Percentiles rank a stretch among this genome's conserved stretches.
These are phyloP conservation scores for Aspergillus amoenus DNA, from an alignment of 2,329 filamentous ascomycete species.

Conservation along the genomic window DNA sequence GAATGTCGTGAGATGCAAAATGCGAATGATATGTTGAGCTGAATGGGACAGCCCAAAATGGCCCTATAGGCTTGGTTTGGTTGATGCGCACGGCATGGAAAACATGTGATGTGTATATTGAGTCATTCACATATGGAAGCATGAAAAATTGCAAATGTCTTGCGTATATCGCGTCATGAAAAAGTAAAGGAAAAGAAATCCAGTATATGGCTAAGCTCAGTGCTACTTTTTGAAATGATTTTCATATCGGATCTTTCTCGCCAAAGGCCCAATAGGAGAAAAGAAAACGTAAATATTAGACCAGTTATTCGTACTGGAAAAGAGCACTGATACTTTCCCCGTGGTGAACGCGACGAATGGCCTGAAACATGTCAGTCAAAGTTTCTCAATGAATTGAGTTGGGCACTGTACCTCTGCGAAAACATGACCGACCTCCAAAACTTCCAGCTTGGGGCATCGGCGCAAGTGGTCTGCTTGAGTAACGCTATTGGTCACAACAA, in stretches of 20 bases:
- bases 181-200: conserved; percentile 7
- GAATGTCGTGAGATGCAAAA: neutral
- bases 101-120: conserved; percentile 14
- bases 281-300: conserved; percentile 5
- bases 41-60: neutral
- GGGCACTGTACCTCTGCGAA: conserved; percentile 72
- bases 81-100: neutral
- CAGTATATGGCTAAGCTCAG: conserved; percentile 17
- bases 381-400: conserved; percentile 7
- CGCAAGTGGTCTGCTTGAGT: conserved; percentile 79
- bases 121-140: conserved; percentile 20
- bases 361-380: conserved; percentile 47
- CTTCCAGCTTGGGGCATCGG: conserved; percentile 82
- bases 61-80: neutral
- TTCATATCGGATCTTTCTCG: conserved; percentile 15
- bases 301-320: conserved; percentile 72
- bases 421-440: conserved; percentile 82
- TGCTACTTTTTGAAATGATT: conserved; percentile 20
- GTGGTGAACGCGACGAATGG: conserved; percentile 93
- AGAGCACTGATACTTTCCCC: conserved; percentile 96
- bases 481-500: conserved; percentile 93
- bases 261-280: conserved; percentile 10
- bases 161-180: conserved; percentile 13
- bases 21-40: neutral
- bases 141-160: conserved; percentile 22